Evolutionary conservation across 768 basidiomycete genomes (phyloP), one percentile per base, ranked within the genome.

Genomic region (Fomitopsis serialis): DNA sequence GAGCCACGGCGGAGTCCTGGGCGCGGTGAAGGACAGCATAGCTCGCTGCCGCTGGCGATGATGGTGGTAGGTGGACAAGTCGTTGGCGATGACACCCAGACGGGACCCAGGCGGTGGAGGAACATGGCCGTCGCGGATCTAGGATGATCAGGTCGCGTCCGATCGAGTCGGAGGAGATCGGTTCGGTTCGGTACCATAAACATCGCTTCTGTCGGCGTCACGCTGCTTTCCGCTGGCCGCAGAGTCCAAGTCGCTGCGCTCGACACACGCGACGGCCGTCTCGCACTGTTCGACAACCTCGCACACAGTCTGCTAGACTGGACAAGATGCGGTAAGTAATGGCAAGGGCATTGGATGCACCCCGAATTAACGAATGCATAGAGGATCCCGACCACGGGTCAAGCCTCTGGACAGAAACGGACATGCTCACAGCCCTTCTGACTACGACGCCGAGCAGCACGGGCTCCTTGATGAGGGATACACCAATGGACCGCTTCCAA

Each of bases 401-500:
- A 54, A 55, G 42, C 10, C 36, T 13, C 11, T 37, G 2, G 22
- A 27, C 17, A 42, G 51, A 2, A 32, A 36, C 22, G 46, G 51
- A 5, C 46, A 53, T 12, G 12, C 34, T n/a, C 50, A 57, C 40
- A 43, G 35, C 23, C 32, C 59, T 17, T 50, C 22, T 25, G 58
- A 40, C 37, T 40, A 40, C 37, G 37, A 59, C 23, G 61, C 61
- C 12, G 61, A 61, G 37, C 50, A 58, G 15, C 64, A 59, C 53
- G 65, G 64, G 47, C 56, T 64, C 37, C 53, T 61, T 23, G 60
- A 56, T 17, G 48, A 53, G 23, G 56, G 43, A 42, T 36, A 15
- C 42, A 36, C 40, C 42, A 34, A 25, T 50, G 48, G 48, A 40
- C 35, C 21, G 9, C 52, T 40, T 7, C 37, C 37, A 40, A 17